phyloP scores from a whole-genome alignment of 176 grass and related monocot species.

The Aechmea fasciata region DNA sequence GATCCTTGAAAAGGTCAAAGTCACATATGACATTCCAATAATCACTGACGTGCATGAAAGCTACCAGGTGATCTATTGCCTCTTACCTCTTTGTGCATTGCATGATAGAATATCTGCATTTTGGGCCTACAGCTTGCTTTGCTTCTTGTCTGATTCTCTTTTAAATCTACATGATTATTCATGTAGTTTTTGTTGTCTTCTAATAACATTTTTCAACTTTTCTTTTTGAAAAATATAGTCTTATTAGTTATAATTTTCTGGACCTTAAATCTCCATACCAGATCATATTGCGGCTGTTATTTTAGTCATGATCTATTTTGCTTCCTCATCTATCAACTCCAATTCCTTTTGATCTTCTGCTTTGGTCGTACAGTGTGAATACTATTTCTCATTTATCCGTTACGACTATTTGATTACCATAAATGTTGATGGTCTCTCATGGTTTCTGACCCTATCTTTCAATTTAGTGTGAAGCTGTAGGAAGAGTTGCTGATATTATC shows the following conservation, averaged over 20 bases:
- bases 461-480: conserved; percentile 86
- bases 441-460: conserved; percentile 18
- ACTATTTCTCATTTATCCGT: background rate
- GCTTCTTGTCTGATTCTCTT: conserved; percentile 3
- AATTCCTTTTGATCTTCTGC: background rate
- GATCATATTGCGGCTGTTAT: no score
- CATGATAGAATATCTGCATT: background rate
- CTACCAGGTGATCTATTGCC: conserved; percentile 48
- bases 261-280: no score
- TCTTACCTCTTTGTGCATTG: conserved; percentile 1
- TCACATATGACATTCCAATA: conserved; percentile 64
- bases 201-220: background rate
- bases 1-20: conserved; percentile 95
- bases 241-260: no score
- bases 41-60: conserved; percentile 96
- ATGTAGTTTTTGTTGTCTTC: conserved; percentile 3
- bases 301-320: no score
- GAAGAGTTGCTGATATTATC: conserved; percentile 93
- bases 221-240: background rate
- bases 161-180: background rate
- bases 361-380: background rate
- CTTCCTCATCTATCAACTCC: background rate
- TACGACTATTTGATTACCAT: background rate
- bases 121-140: background rate
- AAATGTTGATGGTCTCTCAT: background rate